These are phyloP conservation scores for Exophiala viscosa DNA, from an alignment of 2,329 filamentous ascomycete genomes.

Conservation along the genomic window DNA sequence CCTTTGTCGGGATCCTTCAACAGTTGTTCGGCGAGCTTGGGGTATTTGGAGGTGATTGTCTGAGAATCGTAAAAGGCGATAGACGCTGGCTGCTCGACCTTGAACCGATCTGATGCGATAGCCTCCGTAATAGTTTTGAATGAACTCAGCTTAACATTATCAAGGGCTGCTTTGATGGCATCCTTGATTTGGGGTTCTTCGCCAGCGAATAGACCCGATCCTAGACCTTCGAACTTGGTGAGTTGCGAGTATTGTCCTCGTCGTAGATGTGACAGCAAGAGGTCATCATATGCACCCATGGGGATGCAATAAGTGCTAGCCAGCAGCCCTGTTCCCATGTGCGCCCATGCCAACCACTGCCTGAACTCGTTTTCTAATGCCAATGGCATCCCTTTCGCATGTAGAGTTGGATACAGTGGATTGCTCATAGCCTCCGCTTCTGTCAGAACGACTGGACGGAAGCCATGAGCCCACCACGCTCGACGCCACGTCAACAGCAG, in stretches of 20 bases:
- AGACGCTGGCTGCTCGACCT: constrained; percentile 62
- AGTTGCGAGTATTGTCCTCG: constrained; percentile 70
- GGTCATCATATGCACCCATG: constrained; percentile 73
- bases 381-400: constrained; percentile 58
- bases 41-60: constrained; percentile 63
- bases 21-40: constrained; percentile 62
- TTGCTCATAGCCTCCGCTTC: constrained; percentile 78
- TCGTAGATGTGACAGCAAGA: constrained; percentile 67
- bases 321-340: constrained; percentile 80
- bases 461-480: constrained; percentile 94
- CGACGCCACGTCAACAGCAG: constrained; percentile 83
- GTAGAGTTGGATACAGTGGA: constrained; percentile 69
- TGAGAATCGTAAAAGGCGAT: constrained; percentile 73
- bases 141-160: constrained; percentile 52
- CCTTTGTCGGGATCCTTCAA: constrained; percentile 56
- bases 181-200: constrained; percentile 60
- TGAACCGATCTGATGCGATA: constrained; percentile 58
- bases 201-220: constrained; percentile 70
- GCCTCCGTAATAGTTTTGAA: constrained; percentile 63
- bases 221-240: constrained; percentile 69
- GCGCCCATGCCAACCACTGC: constrained; percentile 88
- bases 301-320: constrained; percentile 77
- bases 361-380: constrained; percentile 67
- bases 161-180: constrained; percentile 59
- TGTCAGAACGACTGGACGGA: constrained; percentile 76